Conservation (phyloP, 1,284 basidiomycete species). For the Sporisorium iseilematis-ciliati region DNA sequence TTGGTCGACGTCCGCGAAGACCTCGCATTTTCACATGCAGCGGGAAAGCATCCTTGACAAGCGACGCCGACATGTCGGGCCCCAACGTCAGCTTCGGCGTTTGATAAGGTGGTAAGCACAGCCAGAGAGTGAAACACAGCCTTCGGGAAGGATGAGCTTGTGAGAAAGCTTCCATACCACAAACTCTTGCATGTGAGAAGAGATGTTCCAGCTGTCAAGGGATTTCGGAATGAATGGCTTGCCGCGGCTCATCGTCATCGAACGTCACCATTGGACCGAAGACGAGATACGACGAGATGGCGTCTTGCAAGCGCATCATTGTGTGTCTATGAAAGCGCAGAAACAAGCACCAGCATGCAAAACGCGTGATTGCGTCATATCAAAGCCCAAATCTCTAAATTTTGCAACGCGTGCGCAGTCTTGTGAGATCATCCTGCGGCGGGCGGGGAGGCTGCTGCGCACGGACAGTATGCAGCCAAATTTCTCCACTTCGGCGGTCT, state of each 20-base stretch:
- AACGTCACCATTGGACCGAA: not conserved
- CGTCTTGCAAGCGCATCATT: conserved; percentile 2
- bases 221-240: too few species aligned
- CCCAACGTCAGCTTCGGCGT: not conserved
- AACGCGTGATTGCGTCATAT: conserved; percentile 49
- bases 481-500: conserved; percentile 5
- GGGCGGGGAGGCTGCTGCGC: conserved; percentile 5
- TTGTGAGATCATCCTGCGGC: conserved; percentile 17
- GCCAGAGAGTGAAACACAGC: not conserved
- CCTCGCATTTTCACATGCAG: conserved; percentile 28
- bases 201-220: not conserved
- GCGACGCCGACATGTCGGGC: not conserved
- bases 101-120: not conserved
- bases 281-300: not conserved
- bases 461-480: not conserved
- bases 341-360: not conserved
- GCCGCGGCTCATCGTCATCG: conserved; percentile 5
- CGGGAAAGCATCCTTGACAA: not conserved
- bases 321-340: not conserved
- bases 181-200: conserved; percentile 10
- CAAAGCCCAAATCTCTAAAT: conserved; percentile 15
- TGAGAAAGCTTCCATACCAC: not conserved
- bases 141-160: conserved; percentile 1
- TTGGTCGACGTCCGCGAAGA: conserved; percentile 2
- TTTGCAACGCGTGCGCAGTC: not conserved